Evolutionary conservation across 2,329 filamentous ascomycete genomes (phyloP).

Genomic region (Aureobasidium mangrovei): DNA sequence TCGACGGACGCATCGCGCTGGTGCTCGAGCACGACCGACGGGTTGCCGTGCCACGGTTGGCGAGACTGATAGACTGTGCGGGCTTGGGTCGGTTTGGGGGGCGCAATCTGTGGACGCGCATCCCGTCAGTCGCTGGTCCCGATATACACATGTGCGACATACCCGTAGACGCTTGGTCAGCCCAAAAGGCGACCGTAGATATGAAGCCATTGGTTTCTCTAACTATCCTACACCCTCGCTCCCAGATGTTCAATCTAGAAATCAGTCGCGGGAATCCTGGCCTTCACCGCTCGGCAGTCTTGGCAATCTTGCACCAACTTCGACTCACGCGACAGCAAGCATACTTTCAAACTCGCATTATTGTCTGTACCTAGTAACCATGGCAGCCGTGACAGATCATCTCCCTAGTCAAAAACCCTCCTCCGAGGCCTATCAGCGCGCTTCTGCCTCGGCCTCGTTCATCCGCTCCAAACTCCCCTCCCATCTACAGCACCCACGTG

Average conservation of each 20-base stretch:
- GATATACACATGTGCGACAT: conserved; percentile 3
- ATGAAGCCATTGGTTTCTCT: conserved; percentile 33
- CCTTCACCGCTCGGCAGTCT: background rate
- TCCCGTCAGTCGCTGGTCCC: background rate
- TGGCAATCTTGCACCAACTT: background rate
- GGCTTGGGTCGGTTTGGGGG: conserved; percentile 14
- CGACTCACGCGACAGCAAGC: conserved; percentile 6
- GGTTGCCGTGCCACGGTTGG: conserved; percentile 17
- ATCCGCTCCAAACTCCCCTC: conserved; percentile 43
- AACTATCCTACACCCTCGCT: background rate
- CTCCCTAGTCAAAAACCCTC: background rate
- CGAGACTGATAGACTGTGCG: conserved; percentile 17
- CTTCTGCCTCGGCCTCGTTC: conserved; percentile 42
- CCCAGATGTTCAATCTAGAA: conserved; percentile 6
- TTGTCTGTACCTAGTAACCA: background rate
- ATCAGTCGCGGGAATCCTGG: conserved; percentile 4
- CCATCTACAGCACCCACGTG: conserved; percentile 38
- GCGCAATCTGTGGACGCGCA: conserved; percentile 15
- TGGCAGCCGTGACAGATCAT: conserved; percentile 16
- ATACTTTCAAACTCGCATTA: background rate
- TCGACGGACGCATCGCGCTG: conserved; percentile 13
- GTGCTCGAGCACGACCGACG: conserved; percentile 13
- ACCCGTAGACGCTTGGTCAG: conserved; percentile 37
- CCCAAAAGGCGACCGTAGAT: conserved; percentile 35
- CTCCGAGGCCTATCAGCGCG: conserved; percentile 31